Evolutionary conservation across 805 yeast genomes (phyloP).

Genomic region (Schizosaccharomyces cryophilus): DNA sequence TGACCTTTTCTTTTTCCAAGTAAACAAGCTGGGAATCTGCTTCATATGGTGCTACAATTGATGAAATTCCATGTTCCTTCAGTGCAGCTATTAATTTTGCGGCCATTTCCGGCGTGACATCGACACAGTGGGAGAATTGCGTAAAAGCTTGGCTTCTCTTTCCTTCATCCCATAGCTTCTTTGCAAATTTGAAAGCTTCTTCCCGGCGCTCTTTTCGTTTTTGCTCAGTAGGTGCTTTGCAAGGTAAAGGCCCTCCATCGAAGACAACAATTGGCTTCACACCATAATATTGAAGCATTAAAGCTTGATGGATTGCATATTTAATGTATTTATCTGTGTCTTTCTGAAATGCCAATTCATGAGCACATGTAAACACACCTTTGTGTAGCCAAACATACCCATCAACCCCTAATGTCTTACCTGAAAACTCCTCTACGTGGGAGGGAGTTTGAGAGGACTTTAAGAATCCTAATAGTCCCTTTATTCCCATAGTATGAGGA

Average conservation of each 20-base stretch:
- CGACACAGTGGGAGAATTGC: slow-evolving; percentile 54
- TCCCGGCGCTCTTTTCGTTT: slow-evolving; percentile 31
- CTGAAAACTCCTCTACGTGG: slow-evolving; percentile 35
- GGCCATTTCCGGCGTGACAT: slow-evolving; percentile 79
- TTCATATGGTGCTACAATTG: slow-evolving; percentile 89
- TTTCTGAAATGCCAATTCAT: slow-evolving; percentile 43
- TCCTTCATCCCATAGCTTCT: slow-evolving; percentile 26
- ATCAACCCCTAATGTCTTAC: slow-evolving; percentile 57
- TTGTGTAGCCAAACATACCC: slow-evolving; percentile 93
- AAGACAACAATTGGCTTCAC: slow-evolving; percentile 72
- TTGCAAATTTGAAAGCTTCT: slow-evolving; percentile 34
- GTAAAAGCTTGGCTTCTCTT: slow-evolving; percentile 37
- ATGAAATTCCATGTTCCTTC: slow-evolving; percentile 30
- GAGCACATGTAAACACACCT: slow-evolving; percentile 60
- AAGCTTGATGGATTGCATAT: slow-evolving; percentile 40
- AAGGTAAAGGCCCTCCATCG: slow-evolving; percentile 73
- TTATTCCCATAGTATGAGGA: slow-evolving; percentile 21
- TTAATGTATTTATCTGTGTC: slow-evolving; percentile 41
- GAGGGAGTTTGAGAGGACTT: slow-evolving; percentile 45
- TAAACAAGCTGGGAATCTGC: slow-evolving; percentile 95
- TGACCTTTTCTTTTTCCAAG: slow-evolving; percentile 46
- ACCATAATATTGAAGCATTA: slow-evolving; percentile 39
- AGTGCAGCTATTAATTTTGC: slow-evolving; percentile 41
- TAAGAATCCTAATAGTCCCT: slow-evolving; percentile 57
- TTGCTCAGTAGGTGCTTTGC: slow-evolving; percentile 47